phyloP scores from a whole-genome alignment of 805 yeast species.

The Barnettozyma californica region DNA sequence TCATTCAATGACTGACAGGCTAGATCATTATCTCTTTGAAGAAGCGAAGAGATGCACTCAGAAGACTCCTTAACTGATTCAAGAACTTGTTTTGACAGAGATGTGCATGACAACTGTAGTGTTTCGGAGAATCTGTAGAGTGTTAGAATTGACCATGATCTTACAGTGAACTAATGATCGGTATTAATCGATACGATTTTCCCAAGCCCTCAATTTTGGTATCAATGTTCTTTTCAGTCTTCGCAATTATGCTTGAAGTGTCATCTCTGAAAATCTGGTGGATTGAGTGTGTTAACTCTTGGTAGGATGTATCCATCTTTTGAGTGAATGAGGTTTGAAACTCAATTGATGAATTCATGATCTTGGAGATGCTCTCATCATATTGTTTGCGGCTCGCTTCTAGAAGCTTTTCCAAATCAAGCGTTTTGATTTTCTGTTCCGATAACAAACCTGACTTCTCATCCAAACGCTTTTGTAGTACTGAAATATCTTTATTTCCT shows the following conservation, averaged over 20 bases:
- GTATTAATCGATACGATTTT: constrained; percentile 11
- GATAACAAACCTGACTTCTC: constrained; percentile 41
- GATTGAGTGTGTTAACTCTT: not conserved
- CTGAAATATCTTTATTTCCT: constrained; percentile 30
- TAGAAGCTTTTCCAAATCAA: constrained; percentile 23
- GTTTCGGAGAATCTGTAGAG: constrained; percentile 23
- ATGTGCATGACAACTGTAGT: constrained; percentile 11
- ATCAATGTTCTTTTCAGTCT: not conserved
- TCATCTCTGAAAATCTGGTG: not conserved
- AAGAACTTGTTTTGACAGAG: constrained; percentile 1
- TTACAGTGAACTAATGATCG: constrained; percentile 21
- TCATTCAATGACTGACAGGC: not conserved
- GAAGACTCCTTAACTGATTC: not conserved
- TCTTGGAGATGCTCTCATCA: constrained; percentile 10
- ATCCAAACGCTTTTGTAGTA: constrained; percentile 33
- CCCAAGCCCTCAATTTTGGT: constrained; percentile 1
- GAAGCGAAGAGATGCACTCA: not conserved
- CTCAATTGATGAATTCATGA: not conserved
- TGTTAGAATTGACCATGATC: constrained; percentile 14
- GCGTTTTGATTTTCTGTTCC: constrained; percentile 39
- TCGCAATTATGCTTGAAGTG: not conserved
- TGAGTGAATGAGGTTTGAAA: constrained; percentile 4
- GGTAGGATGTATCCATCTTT: constrained; percentile 6
- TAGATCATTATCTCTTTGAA: not conserved
- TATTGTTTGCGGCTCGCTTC: constrained; percentile 17